These are phyloP conservation scores for Eucalyptus marginata DNA, from an alignment of 345 rosid genomes.

Conservation along the genomic window DNA sequence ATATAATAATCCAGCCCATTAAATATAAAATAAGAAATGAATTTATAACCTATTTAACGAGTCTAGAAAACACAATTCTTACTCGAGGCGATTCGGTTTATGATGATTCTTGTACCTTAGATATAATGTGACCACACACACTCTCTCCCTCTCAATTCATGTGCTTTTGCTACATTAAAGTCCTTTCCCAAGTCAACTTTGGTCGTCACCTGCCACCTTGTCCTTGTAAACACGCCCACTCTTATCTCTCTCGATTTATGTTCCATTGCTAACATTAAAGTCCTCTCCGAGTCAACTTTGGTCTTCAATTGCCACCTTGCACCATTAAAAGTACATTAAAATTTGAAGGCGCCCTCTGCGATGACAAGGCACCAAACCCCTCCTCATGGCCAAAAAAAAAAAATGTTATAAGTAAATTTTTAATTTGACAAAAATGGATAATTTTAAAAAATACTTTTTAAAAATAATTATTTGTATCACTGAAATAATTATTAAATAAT, in stretches of 20 bases:
- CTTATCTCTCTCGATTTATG: neutral
- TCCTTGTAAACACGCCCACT: neutral
- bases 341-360: neutral
- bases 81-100: rapidly evolving
- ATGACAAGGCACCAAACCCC: neutral
- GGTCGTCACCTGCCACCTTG: neutral
- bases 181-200: neutral
- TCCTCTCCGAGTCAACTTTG: neutral
- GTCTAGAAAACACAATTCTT: neutral
- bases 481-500: neutral
- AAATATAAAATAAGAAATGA: too few species aligned
- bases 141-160: neutral
- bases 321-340: neutral
- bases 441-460: neutral
- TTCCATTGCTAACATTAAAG: neutral
- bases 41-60: too few species aligned
- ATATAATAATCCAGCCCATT: neutral
- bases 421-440: neutral
- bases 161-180: neutral
- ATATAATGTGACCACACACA: neutral
- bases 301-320: neutral
- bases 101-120: neutral
- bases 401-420: neutral
- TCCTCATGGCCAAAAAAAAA: neutral
- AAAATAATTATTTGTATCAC: neutral